These are phyloP conservation scores for Neurospora intermedia DNA, from an alignment of 495 filamentous ascomycete genomes.

Conservation along the genomic window DNA sequence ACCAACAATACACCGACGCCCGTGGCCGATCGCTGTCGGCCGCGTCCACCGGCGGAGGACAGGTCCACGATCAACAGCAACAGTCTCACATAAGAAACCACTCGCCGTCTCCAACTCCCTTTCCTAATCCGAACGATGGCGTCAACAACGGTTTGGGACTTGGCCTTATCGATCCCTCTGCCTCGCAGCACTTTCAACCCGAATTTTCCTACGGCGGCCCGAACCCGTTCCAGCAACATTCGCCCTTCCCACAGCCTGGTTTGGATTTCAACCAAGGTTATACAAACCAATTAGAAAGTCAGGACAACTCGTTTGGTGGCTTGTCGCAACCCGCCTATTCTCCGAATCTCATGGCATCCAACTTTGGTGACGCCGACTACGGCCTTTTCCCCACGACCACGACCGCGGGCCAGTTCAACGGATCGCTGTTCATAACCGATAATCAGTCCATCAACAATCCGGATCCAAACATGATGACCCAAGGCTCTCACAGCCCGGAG, in stretches of 20 bases:
- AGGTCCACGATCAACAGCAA: slow-evolving; percentile 17
- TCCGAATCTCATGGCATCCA: slow-evolving; percentile 26
- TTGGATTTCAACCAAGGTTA: slow-evolving; percentile 31
- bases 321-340: slow-evolving; percentile 13
- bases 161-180: slow-evolving; percentile 27
- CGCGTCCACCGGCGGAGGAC: slow-evolving; percentile 19
- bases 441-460: slow-evolving; percentile 43
- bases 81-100: slow-evolving; percentile 43
- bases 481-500: slow-evolving; percentile 46
- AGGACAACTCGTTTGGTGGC: slow-evolving; percentile 22
- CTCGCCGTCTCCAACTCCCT: slow-evolving; percentile 39
- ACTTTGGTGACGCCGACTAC: slow-evolving; percentile 41
- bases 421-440: slow-evolving; percentile 38
- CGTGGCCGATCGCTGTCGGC: slow-evolving; percentile 39
- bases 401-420: slow-evolving; percentile 34
- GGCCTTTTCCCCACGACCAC: slow-evolving; percentile 37
- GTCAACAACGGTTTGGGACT: slow-evolving; percentile 37
- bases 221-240: slow-evolving; percentile 23
- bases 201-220: slow-evolving; percentile 22
- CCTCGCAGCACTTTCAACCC: slow-evolving; percentile 26
- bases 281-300: slow-evolving; percentile 24
- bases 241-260: slow-evolving; percentile 22
- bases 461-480: slow-evolving; percentile 59
- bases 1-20: slow-evolving; percentile 34
- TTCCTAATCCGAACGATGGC: slow-evolving; percentile 30